Base-by-base conservation (phyloP, 805 yeast species). In the Kodamaea laetipori region DNA sequence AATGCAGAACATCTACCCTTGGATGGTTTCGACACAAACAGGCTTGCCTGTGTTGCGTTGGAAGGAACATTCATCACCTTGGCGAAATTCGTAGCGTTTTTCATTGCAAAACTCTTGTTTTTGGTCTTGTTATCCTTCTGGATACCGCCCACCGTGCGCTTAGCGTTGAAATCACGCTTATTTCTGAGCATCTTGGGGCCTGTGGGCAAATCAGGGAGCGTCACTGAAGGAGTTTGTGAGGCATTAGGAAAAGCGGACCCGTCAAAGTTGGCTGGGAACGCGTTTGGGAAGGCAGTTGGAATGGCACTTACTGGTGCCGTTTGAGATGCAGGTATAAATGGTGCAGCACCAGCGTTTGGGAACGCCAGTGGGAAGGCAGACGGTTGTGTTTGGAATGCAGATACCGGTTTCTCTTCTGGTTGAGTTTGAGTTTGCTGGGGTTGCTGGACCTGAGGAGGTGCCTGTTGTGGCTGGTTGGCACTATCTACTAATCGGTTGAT, bases 1-100 rank as follows among this genome's bases (percentile, higher is more conserved):
- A 82, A 84, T 35, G 80, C 73, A 27, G 69, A 71, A 60, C 95
- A 86, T 58, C 94, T 79, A 18, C 83, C 84, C 55, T 71, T 74
- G 57, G 80, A 74, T 52, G 76, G 70, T 52, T 71, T 64, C 38
- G 71, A 75, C 15, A 72, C 72, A 43, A 77, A 54, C 45, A 13
- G 63, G 58, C 12, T 46, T 50, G 47, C 49, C 53, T 50, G 18
- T 12, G 32, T 16, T 4, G 31, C 30, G 15, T 26, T 26, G 13
- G 25, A 19, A 47, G 51, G 38, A 47, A 53, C 10, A 31, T 61
- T 60, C 66, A 76, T 53, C 19, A 70, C 72, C 51, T 65, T 69
- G 47, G 66, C 65, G 50, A 75, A 66, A 49, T 72, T 72, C 37
- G 61, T 66, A 26, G 69, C 60, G 49, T 71, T 73, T 43, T 63